Evolutionary conservation across 2,329 filamentous ascomycete species (phyloP).

Genomic region (Coleophoma crateriformis): DNA sequence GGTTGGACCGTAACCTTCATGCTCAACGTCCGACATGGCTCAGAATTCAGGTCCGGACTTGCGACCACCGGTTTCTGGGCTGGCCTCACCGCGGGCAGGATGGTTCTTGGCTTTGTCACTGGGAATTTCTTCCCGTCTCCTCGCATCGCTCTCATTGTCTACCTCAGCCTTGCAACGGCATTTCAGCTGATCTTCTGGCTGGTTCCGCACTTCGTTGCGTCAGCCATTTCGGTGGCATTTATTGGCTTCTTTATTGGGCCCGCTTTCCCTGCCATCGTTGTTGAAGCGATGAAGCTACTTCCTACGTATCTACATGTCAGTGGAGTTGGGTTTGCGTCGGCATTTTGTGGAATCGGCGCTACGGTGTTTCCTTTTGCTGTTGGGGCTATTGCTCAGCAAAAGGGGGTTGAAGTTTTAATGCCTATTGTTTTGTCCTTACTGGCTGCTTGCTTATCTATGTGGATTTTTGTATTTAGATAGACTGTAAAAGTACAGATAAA

Average conservation of each 20-base stretch:
- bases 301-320: conserved; percentile 69
- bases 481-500: neutral
- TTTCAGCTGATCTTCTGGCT: conserved; percentile 76
- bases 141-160: conserved; percentile 29
- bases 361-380: conserved; percentile 62
- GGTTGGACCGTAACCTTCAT: conserved; percentile 68
- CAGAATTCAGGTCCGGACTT: conserved; percentile 68
- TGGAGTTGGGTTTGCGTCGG: conserved; percentile 74
- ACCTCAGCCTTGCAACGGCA: conserved; percentile 57
- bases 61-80: conserved; percentile 81
- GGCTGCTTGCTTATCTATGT: conserved; percentile 9
- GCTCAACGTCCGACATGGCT: conserved; percentile 55
- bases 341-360: conserved; percentile 67
- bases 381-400: conserved; percentile 57
- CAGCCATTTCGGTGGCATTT: conserved; percentile 63
- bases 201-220: conserved; percentile 69
- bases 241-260: conserved; percentile 79
- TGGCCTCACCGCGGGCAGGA: conserved; percentile 68
- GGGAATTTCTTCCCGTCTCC: conserved; percentile 56
- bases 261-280: conserved; percentile 69
- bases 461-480: neutral
- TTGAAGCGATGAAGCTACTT: conserved; percentile 69
- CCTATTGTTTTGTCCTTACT: conserved; percentile 47
- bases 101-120: conserved; percentile 73
- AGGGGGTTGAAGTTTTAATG: conserved; percentile 51